Conservation (phyloP, 306 rosid genomes). For the Coriaria nepalensis region DNA sequence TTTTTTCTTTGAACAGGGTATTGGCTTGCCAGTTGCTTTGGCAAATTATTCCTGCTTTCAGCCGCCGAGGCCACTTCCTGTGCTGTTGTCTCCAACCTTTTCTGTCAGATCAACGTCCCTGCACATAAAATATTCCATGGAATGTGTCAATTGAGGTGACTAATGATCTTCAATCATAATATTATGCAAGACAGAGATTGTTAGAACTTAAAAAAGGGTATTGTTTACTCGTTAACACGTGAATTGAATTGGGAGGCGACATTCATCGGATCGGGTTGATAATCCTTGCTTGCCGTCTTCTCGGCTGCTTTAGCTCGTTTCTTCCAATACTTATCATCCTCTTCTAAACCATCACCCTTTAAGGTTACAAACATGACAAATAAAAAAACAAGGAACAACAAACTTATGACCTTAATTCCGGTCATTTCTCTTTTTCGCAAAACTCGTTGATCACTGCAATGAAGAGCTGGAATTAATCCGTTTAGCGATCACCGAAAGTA, state of each 20-base stretch:
- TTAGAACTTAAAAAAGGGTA: not conserved
- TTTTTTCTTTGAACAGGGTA: constrained; percentile 36
- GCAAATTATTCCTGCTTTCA: not conserved
- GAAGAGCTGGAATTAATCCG: too few relatives aligned
- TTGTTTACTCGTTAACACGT: constrained; percentile 29
- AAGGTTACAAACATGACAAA: constrained; percentile 39
- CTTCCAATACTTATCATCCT: constrained; percentile 23
- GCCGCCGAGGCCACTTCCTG: constrained; percentile 33
- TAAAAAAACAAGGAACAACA: constrained; percentile 27
- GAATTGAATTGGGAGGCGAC: constrained; percentile 26
- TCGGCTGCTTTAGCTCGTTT: constrained; percentile 23
- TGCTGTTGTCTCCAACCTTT: constrained; percentile 15
- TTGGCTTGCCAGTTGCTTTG: constrained; percentile 65
- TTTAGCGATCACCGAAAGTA: too few relatives aligned
- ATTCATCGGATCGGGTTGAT: constrained; percentile 33
- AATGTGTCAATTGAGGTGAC: too few relatives aligned
- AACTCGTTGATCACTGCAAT: too few relatives aligned
- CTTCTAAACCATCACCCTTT: constrained; percentile 28
- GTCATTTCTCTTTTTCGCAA: not conserved
- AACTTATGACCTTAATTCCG: not conserved
- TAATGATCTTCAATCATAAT: not conserved
- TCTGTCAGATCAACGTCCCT: constrained; percentile 12
- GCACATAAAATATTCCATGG: not conserved
- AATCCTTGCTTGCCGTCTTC: constrained; percentile 29
- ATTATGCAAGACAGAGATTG: too few relatives aligned